Base-by-base conservation (phyloP, 2,329 filamentous ascomycete genomes). In the Fusarium phyllophilum region DNA sequence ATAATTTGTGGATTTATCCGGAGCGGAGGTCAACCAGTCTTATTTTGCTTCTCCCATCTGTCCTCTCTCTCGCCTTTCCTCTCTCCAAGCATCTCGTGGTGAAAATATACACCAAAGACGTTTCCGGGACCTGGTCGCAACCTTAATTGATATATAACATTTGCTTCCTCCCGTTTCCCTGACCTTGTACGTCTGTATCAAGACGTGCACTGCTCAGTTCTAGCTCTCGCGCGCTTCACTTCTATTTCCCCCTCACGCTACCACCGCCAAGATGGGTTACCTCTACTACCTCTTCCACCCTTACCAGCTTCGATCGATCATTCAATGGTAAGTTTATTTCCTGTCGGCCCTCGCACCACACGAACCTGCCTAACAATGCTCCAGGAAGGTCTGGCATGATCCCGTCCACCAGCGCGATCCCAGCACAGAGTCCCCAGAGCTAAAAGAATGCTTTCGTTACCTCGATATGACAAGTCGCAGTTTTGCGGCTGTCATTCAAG, bases 371-470 rank as follows among this genome's bases (percentile, higher is more conserved):
- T 68, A 58, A 59, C 49, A 11, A 31, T 20, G 33, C 34, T 70
- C 55, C 80, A 97, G 95, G 95, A 97, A 97, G 86, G 86, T 97
- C 78, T 98, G 95, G 95, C 96, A 98, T 85, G 94, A 97, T 74
- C 93, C 96, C 18, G 94, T 97, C 26, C 94, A 98, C 86, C 89
- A 88, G 81, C 94, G 96, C 80, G 89, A 97, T 79, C 88, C 90
- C 73, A 86, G 87, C 70, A 93, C 93, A 76, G 96, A 98, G 84
- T 87, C 91, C 34, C 85, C 88, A 61, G 92, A 92, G 22, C 88
- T 97, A 70, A 89, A 90, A 82, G 88, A 91, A 87, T 98, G 96
- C 87, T 98, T 97, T 86, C 86, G 93, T 74, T 94, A 93, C 82
- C 90, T 99, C 75, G 88, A 96, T 78, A 76, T 93, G 86, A 99